Percentiles rank a stretch among this genome's conserved stretches.
Conservation (phyloP, 139 green algal species). For the Desmodesmus armatus region DNA sequence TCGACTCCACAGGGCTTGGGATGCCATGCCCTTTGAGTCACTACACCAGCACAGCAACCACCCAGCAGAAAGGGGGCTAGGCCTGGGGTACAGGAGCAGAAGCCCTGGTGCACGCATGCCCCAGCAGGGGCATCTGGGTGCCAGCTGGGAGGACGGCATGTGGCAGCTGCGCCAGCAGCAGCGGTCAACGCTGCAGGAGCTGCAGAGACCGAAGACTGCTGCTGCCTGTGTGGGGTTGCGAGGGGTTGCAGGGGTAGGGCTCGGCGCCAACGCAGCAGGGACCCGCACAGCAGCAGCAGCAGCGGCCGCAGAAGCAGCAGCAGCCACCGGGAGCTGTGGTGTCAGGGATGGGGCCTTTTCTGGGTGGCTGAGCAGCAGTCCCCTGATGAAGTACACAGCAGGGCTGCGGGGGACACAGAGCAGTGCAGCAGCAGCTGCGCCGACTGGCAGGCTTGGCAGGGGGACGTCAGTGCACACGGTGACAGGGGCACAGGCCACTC, state of each 20-base stretch:
- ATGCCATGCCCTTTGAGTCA: conserved; percentile 15
- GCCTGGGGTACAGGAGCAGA: no score
- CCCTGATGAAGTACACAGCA: background rate
- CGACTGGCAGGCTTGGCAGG: background rate
- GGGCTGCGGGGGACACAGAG: background rate
- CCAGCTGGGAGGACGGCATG: background rate
- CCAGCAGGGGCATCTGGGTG: background rate
- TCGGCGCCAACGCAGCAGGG: background rate
- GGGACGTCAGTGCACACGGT: no score
- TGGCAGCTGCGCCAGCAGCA: conserved; percentile 6
- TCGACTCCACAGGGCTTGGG: conserved; percentile 5
- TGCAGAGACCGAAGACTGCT: background rate
- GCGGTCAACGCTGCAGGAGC: conserved; percentile 5
- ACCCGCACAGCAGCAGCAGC: background rate
- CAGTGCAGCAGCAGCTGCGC: background rate
- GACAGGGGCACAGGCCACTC: no score
- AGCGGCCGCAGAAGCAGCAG: background rate
- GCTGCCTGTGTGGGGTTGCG: background rate
- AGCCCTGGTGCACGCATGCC: background rate
- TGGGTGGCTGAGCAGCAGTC: conserved; percentile 27
- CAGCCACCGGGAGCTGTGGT: background rate
- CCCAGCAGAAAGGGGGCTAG: no score
- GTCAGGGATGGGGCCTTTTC: background rate
- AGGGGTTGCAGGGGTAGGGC: background rate
- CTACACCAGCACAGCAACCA: no score